phyloP scores from a whole-genome alignment of 176 grass and related monocot species.

The Oryza meridionalis region DNA sequence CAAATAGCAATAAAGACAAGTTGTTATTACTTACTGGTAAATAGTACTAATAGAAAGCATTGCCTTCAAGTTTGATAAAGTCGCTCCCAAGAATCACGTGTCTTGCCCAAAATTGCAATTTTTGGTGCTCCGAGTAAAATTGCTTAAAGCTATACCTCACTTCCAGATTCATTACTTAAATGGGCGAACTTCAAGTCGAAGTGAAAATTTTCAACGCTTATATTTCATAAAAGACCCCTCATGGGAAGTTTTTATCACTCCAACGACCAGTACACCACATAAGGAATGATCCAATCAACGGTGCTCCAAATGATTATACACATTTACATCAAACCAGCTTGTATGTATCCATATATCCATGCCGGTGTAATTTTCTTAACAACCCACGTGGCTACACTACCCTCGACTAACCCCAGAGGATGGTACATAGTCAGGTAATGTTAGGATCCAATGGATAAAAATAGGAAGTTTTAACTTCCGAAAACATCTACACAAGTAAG shows the following conservation, averaged over 20 bases:
- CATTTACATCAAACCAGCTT: neutral
- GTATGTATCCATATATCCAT: neutral
- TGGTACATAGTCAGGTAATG: constrained; percentile 42
- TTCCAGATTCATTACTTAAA: constrained; percentile 29
- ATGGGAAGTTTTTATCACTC: neutral
- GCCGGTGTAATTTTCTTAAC: constrained; percentile 4
- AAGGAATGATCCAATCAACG: neutral
- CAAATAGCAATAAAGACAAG: neutral
- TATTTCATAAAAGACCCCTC: neutral
- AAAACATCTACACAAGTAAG: constrained; percentile 44
- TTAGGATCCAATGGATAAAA: constrained; percentile 29
- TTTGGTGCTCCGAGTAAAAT: constrained; percentile 41
- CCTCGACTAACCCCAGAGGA: constrained; percentile 36
- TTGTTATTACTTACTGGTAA: constrained; percentile 52
- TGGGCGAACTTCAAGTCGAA: neutral
- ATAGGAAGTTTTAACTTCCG: constrained; percentile 26
- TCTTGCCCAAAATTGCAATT: constrained; percentile 31
- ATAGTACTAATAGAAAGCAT: constrained; percentile 43
- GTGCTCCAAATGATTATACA: neutral
- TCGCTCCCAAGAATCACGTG: constrained; percentile 45
- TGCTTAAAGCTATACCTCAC: constrained; percentile 31
- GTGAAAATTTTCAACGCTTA: constrained; percentile 29
- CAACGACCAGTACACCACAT: neutral
- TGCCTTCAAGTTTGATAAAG: constrained; percentile 49
- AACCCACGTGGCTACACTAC: constrained; percentile 19